Evolutionary conservation across 192 early-diverging fungal species (phyloP).

Genomic region (Gamsiella multidivaricata): DNA sequence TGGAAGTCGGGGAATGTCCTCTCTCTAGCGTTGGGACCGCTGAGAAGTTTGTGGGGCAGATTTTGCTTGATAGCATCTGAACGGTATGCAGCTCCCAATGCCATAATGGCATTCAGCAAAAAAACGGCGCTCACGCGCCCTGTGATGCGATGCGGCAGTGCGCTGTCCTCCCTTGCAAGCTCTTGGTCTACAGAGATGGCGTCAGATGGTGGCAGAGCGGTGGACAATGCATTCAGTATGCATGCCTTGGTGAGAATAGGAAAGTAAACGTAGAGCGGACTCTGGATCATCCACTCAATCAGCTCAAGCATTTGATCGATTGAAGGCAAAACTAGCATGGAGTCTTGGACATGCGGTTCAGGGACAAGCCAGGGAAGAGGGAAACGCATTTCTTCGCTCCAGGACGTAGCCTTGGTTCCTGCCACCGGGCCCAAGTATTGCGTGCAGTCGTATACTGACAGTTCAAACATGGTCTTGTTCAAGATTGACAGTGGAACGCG

Average conservation of each 20-base stretch:
- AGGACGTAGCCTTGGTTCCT: constrained; percentile 28
- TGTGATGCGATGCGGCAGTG: constrained; percentile 38
- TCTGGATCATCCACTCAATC: constrained; percentile 53
- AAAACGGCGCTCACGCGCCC: constrained; percentile 48
- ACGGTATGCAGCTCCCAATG: constrained; percentile 44
- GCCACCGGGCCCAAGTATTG: constrained; percentile 47
- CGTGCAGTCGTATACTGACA: constrained; percentile 42
- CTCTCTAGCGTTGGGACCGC: neutral
- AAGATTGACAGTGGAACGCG: constrained; percentile 40
- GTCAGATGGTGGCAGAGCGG: constrained; percentile 25
- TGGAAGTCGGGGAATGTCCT: constrained; percentile 17
- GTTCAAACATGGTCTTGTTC: constrained; percentile 55
- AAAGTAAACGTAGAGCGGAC: constrained; percentile 38
- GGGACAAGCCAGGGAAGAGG: constrained; percentile 49
- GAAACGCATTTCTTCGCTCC: constrained; percentile 52
- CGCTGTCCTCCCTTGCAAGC: neutral
- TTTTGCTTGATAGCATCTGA: constrained; percentile 45
- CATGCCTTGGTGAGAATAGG: constrained; percentile 42
- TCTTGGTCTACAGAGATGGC: neutral
- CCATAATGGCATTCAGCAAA: constrained; percentile 47
- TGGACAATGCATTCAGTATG: constrained; percentile 39
- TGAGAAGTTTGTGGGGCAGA: constrained; percentile 18
- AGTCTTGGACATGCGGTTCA: constrained; percentile 41
- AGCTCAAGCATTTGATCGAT: constrained; percentile 33
- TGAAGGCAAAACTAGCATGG: constrained; percentile 25